phyloP scores from a whole-genome alignment of 768 basidiomycete species.

The Boletus patriciae region DNA sequence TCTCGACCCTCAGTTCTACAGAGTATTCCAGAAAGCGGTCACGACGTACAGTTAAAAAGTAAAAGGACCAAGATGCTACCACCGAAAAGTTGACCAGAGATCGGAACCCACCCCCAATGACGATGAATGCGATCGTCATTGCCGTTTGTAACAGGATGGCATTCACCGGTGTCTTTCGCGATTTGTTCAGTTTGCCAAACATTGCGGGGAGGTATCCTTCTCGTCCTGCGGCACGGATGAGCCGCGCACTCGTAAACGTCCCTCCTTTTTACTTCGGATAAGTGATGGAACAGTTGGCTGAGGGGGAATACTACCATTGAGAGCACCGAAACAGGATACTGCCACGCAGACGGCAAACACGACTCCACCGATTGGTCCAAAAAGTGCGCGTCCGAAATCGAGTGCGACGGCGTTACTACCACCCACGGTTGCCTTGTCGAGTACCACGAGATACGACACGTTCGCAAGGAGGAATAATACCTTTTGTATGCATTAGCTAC shows the following conservation, averaged over 20 bases:
- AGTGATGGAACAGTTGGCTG: background rate
- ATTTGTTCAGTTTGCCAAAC: slow-evolving; percentile 75
- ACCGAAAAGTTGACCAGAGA: slow-evolving; percentile 88
- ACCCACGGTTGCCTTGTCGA: slow-evolving; percentile 77
- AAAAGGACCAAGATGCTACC: slow-evolving; percentile 84
- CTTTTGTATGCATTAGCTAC: slow-evolving; percentile 36
- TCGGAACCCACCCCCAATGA: slow-evolving; percentile 87
- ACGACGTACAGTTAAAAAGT: slow-evolving; percentile 72
- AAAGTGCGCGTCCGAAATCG: slow-evolving; percentile 87
- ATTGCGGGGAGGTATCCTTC: slow-evolving; percentile 84
- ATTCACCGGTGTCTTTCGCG: slow-evolving; percentile 83
- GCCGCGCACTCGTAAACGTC: slow-evolving; percentile 74
- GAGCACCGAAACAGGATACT: slow-evolving; percentile 91
- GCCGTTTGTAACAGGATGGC: slow-evolving; percentile 78
- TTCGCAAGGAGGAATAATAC: slow-evolving; percentile 79
- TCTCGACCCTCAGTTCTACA: slow-evolving; percentile 1
- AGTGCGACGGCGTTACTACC: slow-evolving; percentile 84
- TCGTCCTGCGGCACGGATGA: slow-evolving; percentile 86
- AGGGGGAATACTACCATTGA: slow-evolving; percentile 63
- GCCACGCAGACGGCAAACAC: slow-evolving; percentile 91
- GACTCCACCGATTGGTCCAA: slow-evolving; percentile 84
- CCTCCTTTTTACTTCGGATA: slow-evolving; percentile 44
- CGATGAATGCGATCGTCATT: slow-evolving; percentile 75
- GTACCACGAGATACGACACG: slow-evolving; percentile 87
- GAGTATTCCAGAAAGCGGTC: background rate